Evolutionary conservation across 208 protist genomes (phyloP).

Genomic region (Naegleria fowleri): DNA sequence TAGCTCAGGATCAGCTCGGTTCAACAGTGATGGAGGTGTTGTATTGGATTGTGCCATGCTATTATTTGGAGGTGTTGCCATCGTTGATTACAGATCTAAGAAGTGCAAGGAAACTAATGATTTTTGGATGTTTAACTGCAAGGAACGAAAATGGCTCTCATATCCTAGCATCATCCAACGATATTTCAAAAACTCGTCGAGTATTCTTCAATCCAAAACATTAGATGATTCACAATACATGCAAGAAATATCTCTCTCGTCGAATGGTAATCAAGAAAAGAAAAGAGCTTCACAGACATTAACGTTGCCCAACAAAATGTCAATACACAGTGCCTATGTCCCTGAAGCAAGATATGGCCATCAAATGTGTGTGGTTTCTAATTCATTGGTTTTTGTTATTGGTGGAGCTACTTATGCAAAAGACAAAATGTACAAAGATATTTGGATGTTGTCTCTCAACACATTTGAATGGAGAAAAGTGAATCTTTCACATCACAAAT

Average conservation of each 20-base stretch:
- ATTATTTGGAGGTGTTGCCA: not conserved
- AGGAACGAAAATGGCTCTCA: not conserved
- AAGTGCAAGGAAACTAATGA: not conserved
- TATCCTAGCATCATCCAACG: not conserved
- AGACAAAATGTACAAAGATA: not conserved
- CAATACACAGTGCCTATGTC: not conserved
- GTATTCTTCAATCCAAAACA: not conserved
- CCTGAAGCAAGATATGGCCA: not conserved
- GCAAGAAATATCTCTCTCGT: not conserved
- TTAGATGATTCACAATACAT: not conserved
- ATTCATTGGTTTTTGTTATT: not conserved
- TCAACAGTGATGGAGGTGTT: not conserved
- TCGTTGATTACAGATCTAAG: not conserved
- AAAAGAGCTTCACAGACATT: not conserved
- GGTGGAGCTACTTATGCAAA: not conserved
- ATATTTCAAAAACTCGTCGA: not conserved
- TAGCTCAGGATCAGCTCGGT: not conserved
- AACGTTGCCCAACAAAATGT: not conserved
- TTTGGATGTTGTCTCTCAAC: not conserved
- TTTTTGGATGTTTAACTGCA: conserved; percentile 13
- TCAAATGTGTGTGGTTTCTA: not conserved
- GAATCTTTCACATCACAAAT: not conserved
- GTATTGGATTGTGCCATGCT: not conserved
- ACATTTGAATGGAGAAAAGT: not conserved
- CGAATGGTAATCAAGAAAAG: not conserved